Evolutionary conservation across 2,329 filamentous ascomycete species (phyloP), one percentile per base, ranked within the genome.

Genomic region (Stemphylium lycopersici): DNA sequence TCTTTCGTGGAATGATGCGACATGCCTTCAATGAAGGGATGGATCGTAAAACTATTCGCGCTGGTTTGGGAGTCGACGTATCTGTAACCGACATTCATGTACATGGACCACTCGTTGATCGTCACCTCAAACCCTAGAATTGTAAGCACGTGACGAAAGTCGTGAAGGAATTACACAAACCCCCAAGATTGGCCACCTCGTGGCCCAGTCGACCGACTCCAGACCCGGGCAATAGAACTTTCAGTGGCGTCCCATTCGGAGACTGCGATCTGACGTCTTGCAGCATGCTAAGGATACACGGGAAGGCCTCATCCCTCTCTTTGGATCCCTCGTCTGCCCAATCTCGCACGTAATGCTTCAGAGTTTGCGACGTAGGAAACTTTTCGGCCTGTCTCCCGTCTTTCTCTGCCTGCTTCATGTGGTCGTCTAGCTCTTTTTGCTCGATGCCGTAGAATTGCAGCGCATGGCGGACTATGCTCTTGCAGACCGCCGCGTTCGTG

Each of bases 301-400:
- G 67, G 37, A 76, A 78, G 0, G 73, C 68, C 29, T 75, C 73
- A 0, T 77, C 64, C 1, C 83, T 74, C 56, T 86, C 83, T 33
- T 76, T 67, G 0, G 59, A 53, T 0, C 83, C 83, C 12, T 80
- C 77, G 0, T 68, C 70, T 0, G 83, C 78, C 83, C 83, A 86
- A 62, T 86, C 84, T 4, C 83, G 76, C 2, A 85, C 81, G 52
- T 80, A 81, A 59, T 86, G 83, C 63, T 85, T 86, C 47, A 86
- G 62, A 0, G 81, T 77, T 59, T 86, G 84, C 0, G 78, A 76
- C 0, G 84, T 77, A 31, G 80, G 80, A 2, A 79, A 74, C 4
- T 76, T 77, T 18, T 85, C 83, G 1, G 78, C 76, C 11, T 52
- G 40, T 2, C 61, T 50, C 0, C 65, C 59, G 16, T 70, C 73